Conservation (phyloP, 768 basidiomycete species). For the Porpolomopsis calyptriformis region DNA sequence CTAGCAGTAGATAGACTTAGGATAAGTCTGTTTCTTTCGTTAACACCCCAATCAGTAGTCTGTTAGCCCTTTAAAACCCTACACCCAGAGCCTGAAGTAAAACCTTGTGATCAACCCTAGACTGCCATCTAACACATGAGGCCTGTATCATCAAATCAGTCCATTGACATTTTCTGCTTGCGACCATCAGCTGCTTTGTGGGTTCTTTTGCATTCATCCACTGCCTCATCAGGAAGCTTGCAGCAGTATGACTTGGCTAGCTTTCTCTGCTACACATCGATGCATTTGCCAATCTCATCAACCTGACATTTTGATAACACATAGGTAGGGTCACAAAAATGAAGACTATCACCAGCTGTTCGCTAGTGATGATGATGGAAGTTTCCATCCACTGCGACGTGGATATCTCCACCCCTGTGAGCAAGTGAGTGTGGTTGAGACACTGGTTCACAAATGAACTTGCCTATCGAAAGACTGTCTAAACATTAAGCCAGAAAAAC, state of each 20-base stretch:
- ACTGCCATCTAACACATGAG: too few relatives aligned
- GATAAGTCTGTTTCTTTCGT: too few relatives aligned
- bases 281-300: conserved; percentile 13
- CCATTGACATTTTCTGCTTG: conserved; percentile 11
- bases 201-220: conserved; percentile 18
- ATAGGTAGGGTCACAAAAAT: conserved; percentile 14
- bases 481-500: conserved; percentile 21
- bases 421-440: conserved; percentile 1
- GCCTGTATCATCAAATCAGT: conserved; percentile 17
- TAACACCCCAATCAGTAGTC: too few relatives aligned
- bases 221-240: conserved; percentile 14
- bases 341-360: conserved; percentile 15
- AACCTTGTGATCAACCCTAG: too few relatives aligned
- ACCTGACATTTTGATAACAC: conserved; percentile 17
- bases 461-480: conserved; percentile 16
- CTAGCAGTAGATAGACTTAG: too few relatives aligned
- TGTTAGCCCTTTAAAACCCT: too few relatives aligned
- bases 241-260: neutral
- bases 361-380: conserved; percentile 17
- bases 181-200: conserved; percentile 20
- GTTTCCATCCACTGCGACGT: conserved; percentile 24
- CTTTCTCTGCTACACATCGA: conserved; percentile 10
- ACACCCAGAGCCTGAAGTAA: too few relatives aligned
- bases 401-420: conserved; percentile 27
- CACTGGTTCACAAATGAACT: conserved; percentile 3